These are phyloP conservation scores for Termitomyces sp. DNA, from an alignment of 768 basidiomycete genomes.

Conservation along the genomic window DNA sequence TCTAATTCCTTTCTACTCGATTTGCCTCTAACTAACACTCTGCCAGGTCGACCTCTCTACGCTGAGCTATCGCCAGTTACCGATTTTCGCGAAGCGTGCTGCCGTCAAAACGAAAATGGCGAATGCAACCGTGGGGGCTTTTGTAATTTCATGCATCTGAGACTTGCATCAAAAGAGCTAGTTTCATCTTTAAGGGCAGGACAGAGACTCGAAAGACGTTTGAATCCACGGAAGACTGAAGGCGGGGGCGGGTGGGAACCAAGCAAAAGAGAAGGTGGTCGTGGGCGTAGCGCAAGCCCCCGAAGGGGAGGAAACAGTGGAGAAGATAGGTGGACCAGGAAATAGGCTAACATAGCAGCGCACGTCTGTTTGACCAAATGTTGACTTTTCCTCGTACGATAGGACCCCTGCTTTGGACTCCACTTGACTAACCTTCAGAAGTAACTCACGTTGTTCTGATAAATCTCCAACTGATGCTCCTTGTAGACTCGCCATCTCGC, in stretches of 20 bases:
- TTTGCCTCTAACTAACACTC: constrained; percentile 10
- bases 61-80: constrained; percentile 98
- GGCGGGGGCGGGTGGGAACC: constrained; percentile 85
- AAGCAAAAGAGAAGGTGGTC: constrained; percentile 58
- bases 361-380: neutral
- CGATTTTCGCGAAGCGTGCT: constrained; percentile 98
- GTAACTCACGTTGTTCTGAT: constrained; percentile 1
- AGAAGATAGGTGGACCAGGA: constrained; percentile 78
- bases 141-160: constrained; percentile 98
- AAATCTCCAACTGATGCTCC: neutral
- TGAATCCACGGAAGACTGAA: constrained; percentile 62
- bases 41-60: constrained; percentile 83
- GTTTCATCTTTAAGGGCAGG: constrained; percentile 76
- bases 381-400: constrained; percentile 4
- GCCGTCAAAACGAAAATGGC: constrained; percentile 97
- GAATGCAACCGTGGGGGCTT: constrained; percentile 98
- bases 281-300: constrained; percentile 72
- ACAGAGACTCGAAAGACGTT: constrained; percentile 77
- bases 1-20: neutral
- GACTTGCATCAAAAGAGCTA: constrained; percentile 81
- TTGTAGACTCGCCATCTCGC: neutral
- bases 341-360: constrained; percentile 24
- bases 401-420: neutral
- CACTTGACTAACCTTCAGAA: neutral
- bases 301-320: constrained; percentile 60